Conservation (phyloP, 73 alveolate species). For the Urostyla sp. region DNA sequence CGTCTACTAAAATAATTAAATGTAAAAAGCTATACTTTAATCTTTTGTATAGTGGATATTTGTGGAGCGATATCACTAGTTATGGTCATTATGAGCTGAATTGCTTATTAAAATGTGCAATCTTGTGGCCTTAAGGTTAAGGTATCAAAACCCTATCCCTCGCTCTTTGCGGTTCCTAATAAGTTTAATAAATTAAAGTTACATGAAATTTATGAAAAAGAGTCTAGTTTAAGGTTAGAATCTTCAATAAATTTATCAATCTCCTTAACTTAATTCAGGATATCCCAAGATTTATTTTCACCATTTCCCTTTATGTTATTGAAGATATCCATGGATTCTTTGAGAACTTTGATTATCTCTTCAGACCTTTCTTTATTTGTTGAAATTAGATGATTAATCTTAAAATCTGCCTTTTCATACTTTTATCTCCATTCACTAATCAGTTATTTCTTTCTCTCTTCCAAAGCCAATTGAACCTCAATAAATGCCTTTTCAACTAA, state of each 20-base stretch:
- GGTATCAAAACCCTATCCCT: not conserved
- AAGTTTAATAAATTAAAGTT: not conserved
- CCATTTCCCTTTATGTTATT: no score
- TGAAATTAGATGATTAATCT: not conserved
- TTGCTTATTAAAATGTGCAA: not conserved
- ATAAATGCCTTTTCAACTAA: not conserved
- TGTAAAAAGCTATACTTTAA: not conserved
- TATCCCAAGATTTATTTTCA: no score
- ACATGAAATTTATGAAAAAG: not conserved
- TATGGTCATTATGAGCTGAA: not conserved
- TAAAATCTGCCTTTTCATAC: conserved; percentile 5
- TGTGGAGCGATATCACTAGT: not conserved
- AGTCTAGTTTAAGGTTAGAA: not conserved
- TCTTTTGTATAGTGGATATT: not conserved
- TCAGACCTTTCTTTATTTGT: conserved; percentile 12
- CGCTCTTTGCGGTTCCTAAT: conserved; percentile 23
- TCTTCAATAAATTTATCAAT: conserved; percentile 24
- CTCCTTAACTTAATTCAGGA: conserved; percentile 13
- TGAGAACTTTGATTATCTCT: not conserved
- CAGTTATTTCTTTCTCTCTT: conserved; percentile 19
- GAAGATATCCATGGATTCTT: no score
- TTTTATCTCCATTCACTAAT: conserved; percentile 1
- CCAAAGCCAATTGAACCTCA: not conserved
- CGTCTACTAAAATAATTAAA: not conserved
- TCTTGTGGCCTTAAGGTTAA: conserved; percentile 14